phyloP scores from a whole-genome alignment of 2,329 filamentous ascomycete genomes.

The Trichoderma endophyticum region DNA sequence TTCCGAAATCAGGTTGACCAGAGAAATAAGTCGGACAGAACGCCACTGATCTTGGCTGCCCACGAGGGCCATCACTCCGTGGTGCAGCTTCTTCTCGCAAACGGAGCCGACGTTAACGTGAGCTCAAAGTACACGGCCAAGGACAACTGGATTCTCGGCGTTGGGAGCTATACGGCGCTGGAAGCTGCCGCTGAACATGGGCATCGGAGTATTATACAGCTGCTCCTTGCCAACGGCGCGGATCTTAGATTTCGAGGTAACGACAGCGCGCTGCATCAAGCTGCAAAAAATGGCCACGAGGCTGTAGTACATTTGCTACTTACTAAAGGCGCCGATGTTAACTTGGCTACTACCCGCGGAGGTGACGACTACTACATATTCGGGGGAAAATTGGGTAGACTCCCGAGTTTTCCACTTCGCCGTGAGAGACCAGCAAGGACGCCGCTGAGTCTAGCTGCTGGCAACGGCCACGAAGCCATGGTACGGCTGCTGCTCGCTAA shows the following conservation, averaged over 20 bases:
- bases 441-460: background rate
- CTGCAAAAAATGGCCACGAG: background rate
- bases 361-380: too few species aligned
- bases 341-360: background rate
- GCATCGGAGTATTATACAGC: background rate
- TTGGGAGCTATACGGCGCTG: background rate
- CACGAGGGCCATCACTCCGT: background rate
- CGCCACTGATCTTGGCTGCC: background rate
- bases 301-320: background rate
- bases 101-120: background rate
- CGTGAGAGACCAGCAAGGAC: too few species aligned
- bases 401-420: too few species aligned
- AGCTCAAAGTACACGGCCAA: too few species aligned
- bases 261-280: background rate
- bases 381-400: too few species aligned
- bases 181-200: background rate
- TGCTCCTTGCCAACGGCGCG: background rate
- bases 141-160: too few species aligned
- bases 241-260: background rate
- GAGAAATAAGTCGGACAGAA: rapidly evolving
- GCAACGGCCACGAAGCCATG: background rate
- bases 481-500: background rate
- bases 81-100: background rate
- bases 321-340: background rate
- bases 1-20: background rate